Base-by-base conservation (phyloP, 108 stramenopile genomes). In the Cyclotella cryptica region DNA sequence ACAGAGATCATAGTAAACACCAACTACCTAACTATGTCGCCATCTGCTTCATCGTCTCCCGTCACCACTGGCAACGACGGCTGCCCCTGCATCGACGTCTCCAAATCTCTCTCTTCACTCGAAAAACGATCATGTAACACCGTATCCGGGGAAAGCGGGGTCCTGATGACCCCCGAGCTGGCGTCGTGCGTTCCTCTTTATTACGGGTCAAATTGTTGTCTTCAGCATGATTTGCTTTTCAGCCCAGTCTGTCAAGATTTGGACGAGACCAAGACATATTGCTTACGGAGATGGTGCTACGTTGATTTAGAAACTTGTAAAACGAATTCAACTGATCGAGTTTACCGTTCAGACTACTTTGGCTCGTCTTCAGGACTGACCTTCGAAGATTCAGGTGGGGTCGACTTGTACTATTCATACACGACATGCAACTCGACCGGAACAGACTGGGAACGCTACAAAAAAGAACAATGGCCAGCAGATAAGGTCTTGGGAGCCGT, bases 171-270 rank as follows among this genome's bases (percentile, higher is more conserved):
- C 17, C 75, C 46, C 45, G 58, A 57, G n/a, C 44, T 43, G 10
- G 67, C 54, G 39, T 76, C 75, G 0, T 76, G 75, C 67, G 66
- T 76, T 10, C 45, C 75, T 1, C 39, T 39, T 41, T 15, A 42
- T 18, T 76, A 76, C 57, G 75, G 75, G 15, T 66, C 65, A 19
- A 51, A 22, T 19, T 5, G 18, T 30, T 76, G 75, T 28, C 67
- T 76, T 13, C 75, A 69, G 45, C 75, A 76, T 18, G 75, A 76
- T 41, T 54, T 76, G 21, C 35, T 68, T n/a, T 22, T 68, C 57
- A 51, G 68, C 42, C 39, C 55, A 13, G 29, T 18, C 10, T 76
- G 75, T 39, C 29, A 68, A 39, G 55, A 42, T 6, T 22, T 39
- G 1, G 22, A 71, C 27, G 57, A 35, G 5, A 29, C 35, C 71